These are phyloP conservation scores for Fusarium nematophilum DNA, from an alignment of 2,329 filamentous ascomycete species.

Conservation along the genomic window DNA sequence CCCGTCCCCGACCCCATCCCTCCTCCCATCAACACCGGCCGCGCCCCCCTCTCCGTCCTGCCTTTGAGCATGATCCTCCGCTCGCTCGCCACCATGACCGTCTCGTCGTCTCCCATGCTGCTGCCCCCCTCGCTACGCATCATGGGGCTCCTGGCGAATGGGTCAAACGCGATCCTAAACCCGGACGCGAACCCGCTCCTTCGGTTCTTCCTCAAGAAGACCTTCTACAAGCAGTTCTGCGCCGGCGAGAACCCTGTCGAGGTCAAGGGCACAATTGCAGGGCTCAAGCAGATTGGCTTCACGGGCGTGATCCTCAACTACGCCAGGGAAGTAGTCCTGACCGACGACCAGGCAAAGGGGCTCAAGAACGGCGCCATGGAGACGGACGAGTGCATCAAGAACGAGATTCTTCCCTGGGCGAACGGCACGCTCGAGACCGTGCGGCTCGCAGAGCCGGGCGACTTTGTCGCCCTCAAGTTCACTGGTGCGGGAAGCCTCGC, in stretches of 20 bases:
- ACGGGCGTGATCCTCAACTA: constrained; percentile 87
- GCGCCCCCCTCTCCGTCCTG: constrained; percentile 71
- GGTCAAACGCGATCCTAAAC: constrained; percentile 73
- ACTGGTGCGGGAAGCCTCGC: constrained; percentile 84
- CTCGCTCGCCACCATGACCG: constrained; percentile 74
- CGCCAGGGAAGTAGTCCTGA: constrained; percentile 81
- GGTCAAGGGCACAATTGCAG: constrained; percentile 71
- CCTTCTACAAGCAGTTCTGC: constrained; percentile 93
- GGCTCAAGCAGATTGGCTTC: constrained; percentile 80
- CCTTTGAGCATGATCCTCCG: constrained; percentile 75
- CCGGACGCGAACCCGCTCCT: constrained; percentile 81
- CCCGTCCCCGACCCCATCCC: constrained; percentile 47
- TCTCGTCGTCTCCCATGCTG: constrained; percentile 77
- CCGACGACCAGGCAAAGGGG: constrained; percentile 61
- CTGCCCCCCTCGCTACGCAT: constrained; percentile 76
- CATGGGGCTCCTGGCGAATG: constrained; percentile 77
- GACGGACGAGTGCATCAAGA: constrained; percentile 60
- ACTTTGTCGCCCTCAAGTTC: constrained; percentile 79
- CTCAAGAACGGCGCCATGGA: constrained; percentile 60
- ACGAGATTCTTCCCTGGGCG: constrained; percentile 77
- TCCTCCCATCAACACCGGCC: constrained; percentile 41
- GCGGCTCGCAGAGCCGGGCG: constrained; percentile 69
- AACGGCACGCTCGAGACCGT: constrained; percentile 81
- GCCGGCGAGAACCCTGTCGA: constrained; percentile 80
- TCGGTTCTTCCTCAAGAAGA: constrained; percentile 77